Conservation (phyloP, 1,139 yeast species). For the Saccharomyces pastorianus region DNA sequence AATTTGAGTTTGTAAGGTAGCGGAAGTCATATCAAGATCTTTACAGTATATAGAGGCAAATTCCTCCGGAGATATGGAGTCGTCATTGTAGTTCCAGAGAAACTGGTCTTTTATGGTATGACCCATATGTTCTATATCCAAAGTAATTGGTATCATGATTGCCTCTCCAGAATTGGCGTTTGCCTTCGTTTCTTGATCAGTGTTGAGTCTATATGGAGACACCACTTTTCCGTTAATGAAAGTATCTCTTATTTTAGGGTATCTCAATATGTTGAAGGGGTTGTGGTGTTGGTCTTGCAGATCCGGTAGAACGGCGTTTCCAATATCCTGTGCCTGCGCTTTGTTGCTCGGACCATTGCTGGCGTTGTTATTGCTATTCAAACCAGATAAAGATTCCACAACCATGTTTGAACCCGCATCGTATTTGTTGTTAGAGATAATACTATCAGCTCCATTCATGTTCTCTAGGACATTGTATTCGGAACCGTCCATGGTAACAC, state of each 20-base stretch:
- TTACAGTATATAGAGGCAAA: constrained; percentile 73
- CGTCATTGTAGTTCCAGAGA: constrained; percentile 84
- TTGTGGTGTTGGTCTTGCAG: constrained; percentile 25
- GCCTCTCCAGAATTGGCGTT: constrained; percentile 17
- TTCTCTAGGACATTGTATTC: constrained; percentile 2
- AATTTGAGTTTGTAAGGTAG: constrained; percentile 52
- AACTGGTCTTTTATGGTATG: constrained; percentile 71
- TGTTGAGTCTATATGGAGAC: constrained; percentile 25
- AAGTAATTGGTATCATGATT: constrained; percentile 67
- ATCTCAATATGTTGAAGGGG: constrained; percentile 25
- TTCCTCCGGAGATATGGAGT: constrained; percentile 69
- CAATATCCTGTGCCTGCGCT: constrained; percentile 13
- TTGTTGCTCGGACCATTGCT: not conserved
- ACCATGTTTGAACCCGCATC: not conserved
- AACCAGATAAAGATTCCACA: not conserved
- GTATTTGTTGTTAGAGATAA: not conserved
- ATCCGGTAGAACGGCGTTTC: constrained; percentile 26
- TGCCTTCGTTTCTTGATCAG: constrained; percentile 7
- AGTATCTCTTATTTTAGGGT: constrained; percentile 30
- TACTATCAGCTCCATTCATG: constrained; percentile 13
- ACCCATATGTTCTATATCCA: constrained; percentile 60
- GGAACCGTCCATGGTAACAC: not conserved
- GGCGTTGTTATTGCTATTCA: not conserved
- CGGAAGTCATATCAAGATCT: constrained; percentile 60
- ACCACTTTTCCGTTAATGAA: constrained; percentile 30